Evolutionary conservation across 306 rosid species (phyloP).

Genomic region (Castanea sativa): DNA sequence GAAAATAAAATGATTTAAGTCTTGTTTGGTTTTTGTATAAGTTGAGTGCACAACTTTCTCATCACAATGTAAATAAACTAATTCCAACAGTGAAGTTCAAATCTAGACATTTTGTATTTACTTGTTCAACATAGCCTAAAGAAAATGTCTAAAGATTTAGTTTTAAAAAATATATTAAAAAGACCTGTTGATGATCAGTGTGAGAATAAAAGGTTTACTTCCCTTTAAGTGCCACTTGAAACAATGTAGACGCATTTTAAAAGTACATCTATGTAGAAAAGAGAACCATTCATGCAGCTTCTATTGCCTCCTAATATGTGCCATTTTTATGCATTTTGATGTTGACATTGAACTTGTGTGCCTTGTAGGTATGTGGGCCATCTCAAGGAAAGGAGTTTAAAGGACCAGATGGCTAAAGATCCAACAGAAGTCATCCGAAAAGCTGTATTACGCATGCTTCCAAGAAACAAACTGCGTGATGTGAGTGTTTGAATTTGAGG

Average conservation of each 20-base stretch:
- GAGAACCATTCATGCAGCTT: neutral
- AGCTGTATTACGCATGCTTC: constrained; percentile 95
- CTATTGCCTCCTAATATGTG: neutral
- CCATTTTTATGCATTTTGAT: constrained; percentile 10
- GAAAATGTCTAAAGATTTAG: neutral
- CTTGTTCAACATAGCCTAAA: neutral
- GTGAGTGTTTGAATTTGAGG: constrained; percentile 41
- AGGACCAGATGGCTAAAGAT: constrained; percentile 88
- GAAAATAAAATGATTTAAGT: constrained; percentile 15
- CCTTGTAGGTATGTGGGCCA: constrained; percentile 77
- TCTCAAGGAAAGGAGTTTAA: constrained; percentile 79
- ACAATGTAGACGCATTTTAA: neutral
- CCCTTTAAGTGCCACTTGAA: neutral
- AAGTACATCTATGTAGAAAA: neutral
- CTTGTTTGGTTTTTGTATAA: constrained; percentile 2
- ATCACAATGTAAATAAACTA: neutral
- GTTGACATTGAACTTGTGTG: constrained; percentile 27
- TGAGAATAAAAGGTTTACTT: neutral
- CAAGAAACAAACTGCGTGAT: constrained; percentile 86
- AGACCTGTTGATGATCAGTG: neutral
- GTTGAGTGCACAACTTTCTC: neutral
- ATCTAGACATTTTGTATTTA: neutral
- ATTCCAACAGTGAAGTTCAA: neutral
- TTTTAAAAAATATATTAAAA: neutral
- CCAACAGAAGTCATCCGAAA: constrained; percentile 95